phyloP scores from a whole-genome alignment of 2,329 filamentous ascomycete species.

The Ceratocystiopsis brevicomis region DNA sequence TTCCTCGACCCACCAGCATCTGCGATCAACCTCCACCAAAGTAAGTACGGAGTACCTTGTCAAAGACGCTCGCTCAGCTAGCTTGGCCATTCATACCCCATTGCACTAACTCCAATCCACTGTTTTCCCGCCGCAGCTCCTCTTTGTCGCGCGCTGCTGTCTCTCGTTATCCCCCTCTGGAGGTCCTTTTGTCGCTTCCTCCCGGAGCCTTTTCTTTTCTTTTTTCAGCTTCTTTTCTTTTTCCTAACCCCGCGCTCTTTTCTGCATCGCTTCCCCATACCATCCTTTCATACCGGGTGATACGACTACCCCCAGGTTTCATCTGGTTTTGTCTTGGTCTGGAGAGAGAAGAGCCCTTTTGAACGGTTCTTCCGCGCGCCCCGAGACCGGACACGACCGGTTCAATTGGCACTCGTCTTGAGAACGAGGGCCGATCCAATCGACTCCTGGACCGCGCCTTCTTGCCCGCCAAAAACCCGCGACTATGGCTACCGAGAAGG shows the following conservation, averaged over 20 bases:
- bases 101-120: too few species aligned
- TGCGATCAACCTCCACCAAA: slow-evolving; percentile 3
- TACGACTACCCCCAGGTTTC: not conserved
- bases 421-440: too few species aligned
- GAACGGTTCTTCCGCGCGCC: too few species aligned
- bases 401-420: too few species aligned
- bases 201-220: too few species aligned
- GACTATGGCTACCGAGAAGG: slow-evolving; percentile 14
- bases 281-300: too few species aligned
- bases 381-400: too few species aligned
- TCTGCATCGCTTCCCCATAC: not conserved
- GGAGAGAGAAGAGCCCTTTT: too few species aligned
- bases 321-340: not conserved
- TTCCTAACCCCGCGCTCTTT: not conserved
- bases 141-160: not conserved
- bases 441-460: too few species aligned
- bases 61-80: not conserved
- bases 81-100: not conserved
- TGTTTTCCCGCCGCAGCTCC: too few species aligned
- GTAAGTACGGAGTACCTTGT: too few species aligned
- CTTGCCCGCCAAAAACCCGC: not conserved
- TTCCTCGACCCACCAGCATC: slow-evolving; percentile 4
- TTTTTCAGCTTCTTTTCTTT: slow-evolving; percentile 1
- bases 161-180: not conserved
- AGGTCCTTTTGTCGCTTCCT: not conserved